Evolutionary conservation across 2,329 filamentous ascomycete genomes (phyloP), one percentile per base, ranked within the genome.

Genomic region (Onygenales sp.): DNA sequence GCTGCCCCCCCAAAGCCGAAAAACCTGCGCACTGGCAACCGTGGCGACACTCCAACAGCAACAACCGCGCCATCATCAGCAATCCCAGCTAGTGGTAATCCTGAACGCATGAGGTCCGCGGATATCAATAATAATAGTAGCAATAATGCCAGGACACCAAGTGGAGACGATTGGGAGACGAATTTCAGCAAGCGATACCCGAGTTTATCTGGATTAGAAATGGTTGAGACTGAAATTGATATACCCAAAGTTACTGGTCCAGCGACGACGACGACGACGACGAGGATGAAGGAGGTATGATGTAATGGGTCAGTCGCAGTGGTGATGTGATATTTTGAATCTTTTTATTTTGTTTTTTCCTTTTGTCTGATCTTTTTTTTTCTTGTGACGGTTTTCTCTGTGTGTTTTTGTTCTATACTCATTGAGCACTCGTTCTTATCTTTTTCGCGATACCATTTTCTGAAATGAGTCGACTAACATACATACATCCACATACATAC

Each of bases 101-200:
- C 21, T 27, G 13, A 41, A 31, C 49, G 27, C 36, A 38, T 32
- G 7, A 31, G 43, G 27, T 35, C 54, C 31, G 44, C 39, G 17
- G 31, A 41, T 7, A 33, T 49, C n/a, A 42, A 10, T 6, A 36
- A 14, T 21, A 41, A 13, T 39, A 17, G n/a, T 13, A 32, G 47
- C 41, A 27, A 5, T 27, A 27, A 27, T 27, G 21, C 38, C 45
- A 52, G 13, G 42, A 31, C 58, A 39, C 56, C 63, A 0, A 60
- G 61, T 45, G 35, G 14, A 27, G 87, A 90, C 70, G 81, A 84
- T 54, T 81, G 78, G 76, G 81, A 85, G 57, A 71, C 72, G 21
- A 79, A 88, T 64, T 96, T 97, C 67, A 85, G 84, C 56, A 90
- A 90, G 70, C 78, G 89, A 55, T 96, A 90, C 69, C 92, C 92